Base-by-base conservation (phyloP, 805 yeast genomes). In the Schizosaccharomyces osmophilus region DNA sequence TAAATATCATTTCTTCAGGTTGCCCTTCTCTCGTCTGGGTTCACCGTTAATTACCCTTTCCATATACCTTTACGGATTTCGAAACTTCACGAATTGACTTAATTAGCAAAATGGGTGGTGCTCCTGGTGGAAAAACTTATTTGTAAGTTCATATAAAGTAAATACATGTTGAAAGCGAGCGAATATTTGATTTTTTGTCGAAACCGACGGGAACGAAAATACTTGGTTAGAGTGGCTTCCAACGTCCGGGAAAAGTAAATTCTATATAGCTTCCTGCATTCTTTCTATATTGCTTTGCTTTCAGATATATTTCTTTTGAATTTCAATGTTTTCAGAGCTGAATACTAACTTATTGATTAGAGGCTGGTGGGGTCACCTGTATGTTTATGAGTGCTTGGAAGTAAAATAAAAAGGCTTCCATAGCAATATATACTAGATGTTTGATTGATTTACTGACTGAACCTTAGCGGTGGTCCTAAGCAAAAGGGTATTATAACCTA, bases 281-380 rank as follows among this genome's bases (percentile, higher is more conserved):
- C 51, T n/a, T 45, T 17, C 5, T 17, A 24, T 19, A 45, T 1
- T 45, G 6, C 22, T 45, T 19, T 45, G 26, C 51, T 19, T 45
- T 45, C 48, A 45, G 9, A 2, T 45, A 17, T 13, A 11, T 9
- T 36, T 13, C 13, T 36, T 9, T 36, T 4, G 41, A 13, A 36
- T 11, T 11, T 11, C 13, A 13, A 13, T 36, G 17, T 11, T 11
- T 36, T 36, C 1, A 36, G 41, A 36, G 41, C 22, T n/a, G 51
- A 19, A 22, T 24, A 51, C 63, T 66, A 65, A 59, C 67, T 64
- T 63, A 68, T 67, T 4, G 63, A 88, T 84, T 71, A 83, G 86
- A 90, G 97, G 97, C 68, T 88, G 96, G 96, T 88, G 97, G 97
- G 97, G 97, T 71, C 74, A 78, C 77, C 74, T 88, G 71, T 95